Percentiles rank a stretch among this genome's conserved stretches.
Conservation (phyloP, 2,329 filamentous ascomycete species). For the Fusarium sp. region DNA sequence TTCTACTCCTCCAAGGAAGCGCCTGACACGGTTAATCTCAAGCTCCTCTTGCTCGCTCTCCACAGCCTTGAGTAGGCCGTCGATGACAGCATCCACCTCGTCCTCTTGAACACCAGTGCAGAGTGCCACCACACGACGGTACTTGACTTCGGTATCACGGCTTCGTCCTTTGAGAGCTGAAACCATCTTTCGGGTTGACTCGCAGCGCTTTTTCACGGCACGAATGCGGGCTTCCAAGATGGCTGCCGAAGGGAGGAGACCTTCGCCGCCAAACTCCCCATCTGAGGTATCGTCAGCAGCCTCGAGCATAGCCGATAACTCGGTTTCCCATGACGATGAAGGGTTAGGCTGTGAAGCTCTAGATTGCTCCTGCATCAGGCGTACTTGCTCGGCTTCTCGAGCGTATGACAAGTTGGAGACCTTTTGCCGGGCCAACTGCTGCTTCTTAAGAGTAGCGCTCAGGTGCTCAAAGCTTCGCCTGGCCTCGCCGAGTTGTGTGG, state of each 20-base stretch:
- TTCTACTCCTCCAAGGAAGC: conserved; percentile 84
- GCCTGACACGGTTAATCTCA: conserved; percentile 79
- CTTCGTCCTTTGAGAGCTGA: conserved; percentile 80
- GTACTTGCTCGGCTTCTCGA: conserved; percentile 74
- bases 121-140: conserved; percentile 86
- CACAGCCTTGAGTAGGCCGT: conserved; percentile 84
- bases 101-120: conserved; percentile 84
- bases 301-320: conserved; percentile 62
- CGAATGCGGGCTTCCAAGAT: conserved; percentile 75
- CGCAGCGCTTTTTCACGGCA: conserved; percentile 77
- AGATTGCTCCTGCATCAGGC: conserved; percentile 57
- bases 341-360: conserved; percentile 58
- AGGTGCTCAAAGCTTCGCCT: conserved; percentile 79
- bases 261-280: conserved; percentile 54
- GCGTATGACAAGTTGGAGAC: conserved; percentile 83
- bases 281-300: conserved; percentile 54
- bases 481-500: conserved; percentile 81
- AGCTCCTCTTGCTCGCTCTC: conserved; percentile 85
- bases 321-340: conserved; percentile 65
- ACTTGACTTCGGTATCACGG: conserved; percentile 86
- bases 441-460: conserved; percentile 72
- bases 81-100: conserved; percentile 83
- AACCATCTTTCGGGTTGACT: conserved; percentile 74
- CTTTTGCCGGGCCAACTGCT: conserved; percentile 75
- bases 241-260: conserved; percentile 67